Percentiles rank a stretch among this genome's conserved stretches.
Conservation (phyloP, 1,284 basidiomycete species). For the Cutaneotrichosporon arboriforme region DNA sequence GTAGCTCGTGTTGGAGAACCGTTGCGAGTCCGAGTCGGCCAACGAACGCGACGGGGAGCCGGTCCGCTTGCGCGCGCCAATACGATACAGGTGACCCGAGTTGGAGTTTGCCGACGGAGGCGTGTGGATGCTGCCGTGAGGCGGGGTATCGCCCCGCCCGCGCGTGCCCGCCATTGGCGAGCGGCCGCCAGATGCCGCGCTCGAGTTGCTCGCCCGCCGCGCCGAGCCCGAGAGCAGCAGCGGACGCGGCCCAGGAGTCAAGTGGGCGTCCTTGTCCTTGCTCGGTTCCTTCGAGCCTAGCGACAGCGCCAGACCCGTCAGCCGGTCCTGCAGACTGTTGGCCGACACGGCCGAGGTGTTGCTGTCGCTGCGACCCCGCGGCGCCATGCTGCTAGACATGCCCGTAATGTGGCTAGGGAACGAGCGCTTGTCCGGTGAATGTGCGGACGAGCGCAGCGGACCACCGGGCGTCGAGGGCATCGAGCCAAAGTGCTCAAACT, state of each 20-base stretch:
- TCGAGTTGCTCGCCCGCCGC: conserved; percentile 19
- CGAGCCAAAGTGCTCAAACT: conserved; percentile 13
- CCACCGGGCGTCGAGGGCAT: conserved; percentile 5
- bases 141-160: not conserved
- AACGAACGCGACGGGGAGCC: too few relatives aligned
- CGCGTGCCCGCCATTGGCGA: not conserved
- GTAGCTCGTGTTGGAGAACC: too few relatives aligned
- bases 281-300: conserved; percentile 4
- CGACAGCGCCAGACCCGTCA: conserved; percentile 14
- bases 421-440: conserved; percentile 2
- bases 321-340: conserved; percentile 22
- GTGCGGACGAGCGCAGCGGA: not conserved
- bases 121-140: not conserved
- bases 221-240: conserved; percentile 24
- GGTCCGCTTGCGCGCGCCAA: too few relatives aligned
- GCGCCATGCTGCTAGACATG: not conserved
- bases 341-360: conserved; percentile 16
- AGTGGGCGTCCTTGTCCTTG: conserved; percentile 2
- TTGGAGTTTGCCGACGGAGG: not conserved
- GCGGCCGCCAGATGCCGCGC: not conserved
- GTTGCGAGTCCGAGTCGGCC: too few relatives aligned
- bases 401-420: not conserved
- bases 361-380: conserved; percentile 15
- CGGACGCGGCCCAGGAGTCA: conserved; percentile 22
- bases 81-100: too few relatives aligned